Evolutionary conservation across 2,329 filamentous ascomycete species (phyloP), one percentile per base, ranked within the genome.

Genomic region (Aureobasidium sp.): DNA sequence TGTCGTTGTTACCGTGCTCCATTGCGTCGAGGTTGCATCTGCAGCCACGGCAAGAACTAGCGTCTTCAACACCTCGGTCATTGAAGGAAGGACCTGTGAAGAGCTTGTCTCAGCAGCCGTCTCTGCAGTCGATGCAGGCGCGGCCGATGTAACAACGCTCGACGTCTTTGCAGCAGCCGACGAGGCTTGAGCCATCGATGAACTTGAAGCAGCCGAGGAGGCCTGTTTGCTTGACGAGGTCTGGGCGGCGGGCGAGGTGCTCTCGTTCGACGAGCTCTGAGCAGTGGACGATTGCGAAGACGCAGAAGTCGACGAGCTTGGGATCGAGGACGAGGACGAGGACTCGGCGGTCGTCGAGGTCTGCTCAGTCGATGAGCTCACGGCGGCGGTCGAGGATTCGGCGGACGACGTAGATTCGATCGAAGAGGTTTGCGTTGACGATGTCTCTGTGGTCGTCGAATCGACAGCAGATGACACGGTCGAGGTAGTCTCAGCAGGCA

Each of bases 251-350:
- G 41, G 42, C n/a, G 49, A 25, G 36, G n/a, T 25, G n/a, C 27
- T 27, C n/a, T 9, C 53, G 17, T 9, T 29, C 14, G 39, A 44
- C 7, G 31, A 39, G 15, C 12, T 39, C 29, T 41, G 25, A 17
- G 52, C 37, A 31, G 15, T 90, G 87, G 64, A 96, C 88, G 74
- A 94, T 88, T 67, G 31, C 31, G 31, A 34, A 12, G 31, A 96
- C 91, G 27, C 91, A 91, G 63, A 85, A 89, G 68, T 87, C 87
- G 37, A 56, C 11, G 55, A 45, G 31, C 42, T 59, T 29, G 34
- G 20, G 7, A 7, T 51, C 5, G 58, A 6, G 3, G 45, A 61
- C 15, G 48, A 6, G 3, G 45, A 61, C 15, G 48, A 41, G 27
- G 36, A 34, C 2, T 36, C 49, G 22, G n/a, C 27, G 27, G 29